Conservation (phyloP, 352 stramenopile species). For the Pythium oligandrum region DNA sequence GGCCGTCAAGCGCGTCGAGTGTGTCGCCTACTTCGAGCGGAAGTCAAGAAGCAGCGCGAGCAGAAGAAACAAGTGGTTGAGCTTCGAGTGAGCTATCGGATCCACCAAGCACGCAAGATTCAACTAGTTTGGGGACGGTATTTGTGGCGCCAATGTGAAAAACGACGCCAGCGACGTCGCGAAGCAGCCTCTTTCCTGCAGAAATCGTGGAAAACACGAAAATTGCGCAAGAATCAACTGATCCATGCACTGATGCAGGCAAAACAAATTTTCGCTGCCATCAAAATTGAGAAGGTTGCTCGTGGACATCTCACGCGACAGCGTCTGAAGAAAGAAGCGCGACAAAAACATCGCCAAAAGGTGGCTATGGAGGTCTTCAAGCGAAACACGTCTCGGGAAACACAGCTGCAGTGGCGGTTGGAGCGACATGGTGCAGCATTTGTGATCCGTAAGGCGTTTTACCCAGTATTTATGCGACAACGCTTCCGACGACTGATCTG, state of each 20-base stretch:
- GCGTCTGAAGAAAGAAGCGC: slow-evolving; percentile 9
- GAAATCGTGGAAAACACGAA: slow-evolving; percentile 25
- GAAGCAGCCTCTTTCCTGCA: slow-evolving; percentile 30
- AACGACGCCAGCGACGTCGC: slow-evolving; percentile 20
- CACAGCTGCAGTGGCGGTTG: slow-evolving; percentile 37
- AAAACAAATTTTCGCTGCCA: slow-evolving; percentile 25
- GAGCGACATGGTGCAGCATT: slow-evolving; percentile 40
- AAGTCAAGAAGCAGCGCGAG: slow-evolving; percentile 17
- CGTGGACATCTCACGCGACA: slow-evolving; percentile 28
- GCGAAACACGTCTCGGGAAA: slow-evolving; percentile 33
- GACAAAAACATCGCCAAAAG: slow-evolving; percentile 19
- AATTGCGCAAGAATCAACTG: slow-evolving; percentile 33
- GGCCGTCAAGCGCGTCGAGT: slow-evolving; percentile 29
- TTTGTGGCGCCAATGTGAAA: slow-evolving; percentile 11
- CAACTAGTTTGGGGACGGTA: slow-evolving; percentile 45
- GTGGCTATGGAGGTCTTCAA: slow-evolving; percentile 26
- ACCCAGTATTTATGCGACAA: slow-evolving; percentile 33
- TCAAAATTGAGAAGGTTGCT: slow-evolving; percentile 36
- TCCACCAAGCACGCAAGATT: slow-evolving; percentile 38
- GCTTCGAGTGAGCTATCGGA: slow-evolving; percentile 39
- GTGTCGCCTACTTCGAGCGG: slow-evolving; percentile 19
- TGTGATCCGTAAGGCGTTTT: slow-evolving; percentile 37
- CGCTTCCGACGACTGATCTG: slow-evolving; percentile 22
- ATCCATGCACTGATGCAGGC: slow-evolving; percentile 30
- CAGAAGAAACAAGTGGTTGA: slow-evolving; percentile 30